These are phyloP conservation scores for Agastache rugosa DNA, from an alignment of 257 asterid genomes.

Conservation along the genomic window DNA sequence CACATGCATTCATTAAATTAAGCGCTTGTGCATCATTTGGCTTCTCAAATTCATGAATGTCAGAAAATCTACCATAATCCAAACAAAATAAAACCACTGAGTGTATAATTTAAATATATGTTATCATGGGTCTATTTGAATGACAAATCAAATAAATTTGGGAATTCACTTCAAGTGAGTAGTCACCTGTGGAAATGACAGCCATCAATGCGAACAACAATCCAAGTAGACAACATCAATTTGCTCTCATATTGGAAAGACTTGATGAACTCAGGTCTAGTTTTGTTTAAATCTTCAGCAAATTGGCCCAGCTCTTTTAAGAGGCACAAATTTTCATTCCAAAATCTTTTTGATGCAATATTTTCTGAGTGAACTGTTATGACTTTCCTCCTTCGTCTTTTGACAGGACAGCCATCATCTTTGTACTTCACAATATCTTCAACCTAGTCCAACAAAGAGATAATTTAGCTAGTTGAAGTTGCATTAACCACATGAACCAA, in stretches of 20 bases:
- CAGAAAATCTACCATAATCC: constrained; percentile 65
- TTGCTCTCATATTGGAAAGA: constrained; percentile 66
- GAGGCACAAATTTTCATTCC: constrained; percentile 59
- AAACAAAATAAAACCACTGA: constrained; percentile 4
- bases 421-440: constrained; percentile 72
- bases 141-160: constrained; percentile 16
- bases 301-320: constrained; percentile 65
- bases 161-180: background rate
- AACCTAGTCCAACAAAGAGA: constrained; percentile 49
- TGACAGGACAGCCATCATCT: constrained; percentile 72
- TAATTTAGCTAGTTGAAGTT: constrained; percentile 5
- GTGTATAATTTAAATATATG: background rate
- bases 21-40: constrained; percentile 87
- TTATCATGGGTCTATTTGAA: constrained; percentile 15
- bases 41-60: constrained; percentile 80
- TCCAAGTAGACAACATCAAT: constrained; percentile 73
- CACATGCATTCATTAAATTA: constrained; percentile 88
- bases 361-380: constrained; percentile 59
- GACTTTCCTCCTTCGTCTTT: constrained; percentile 62
- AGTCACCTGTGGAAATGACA: constrained; percentile 90
- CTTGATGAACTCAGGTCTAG: constrained; percentile 63
- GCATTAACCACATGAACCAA: constrained; percentile 21
- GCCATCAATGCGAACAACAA: constrained; percentile 86
- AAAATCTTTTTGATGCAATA: constrained; percentile 74
- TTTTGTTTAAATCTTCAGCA: constrained; percentile 54